Percentiles rank a stretch among this genome's conserved stretches.
phyloP scores from a whole-genome alignment of 2,329 filamentous ascomycete genomes.

The Nigrograna mackinnonii region DNA sequence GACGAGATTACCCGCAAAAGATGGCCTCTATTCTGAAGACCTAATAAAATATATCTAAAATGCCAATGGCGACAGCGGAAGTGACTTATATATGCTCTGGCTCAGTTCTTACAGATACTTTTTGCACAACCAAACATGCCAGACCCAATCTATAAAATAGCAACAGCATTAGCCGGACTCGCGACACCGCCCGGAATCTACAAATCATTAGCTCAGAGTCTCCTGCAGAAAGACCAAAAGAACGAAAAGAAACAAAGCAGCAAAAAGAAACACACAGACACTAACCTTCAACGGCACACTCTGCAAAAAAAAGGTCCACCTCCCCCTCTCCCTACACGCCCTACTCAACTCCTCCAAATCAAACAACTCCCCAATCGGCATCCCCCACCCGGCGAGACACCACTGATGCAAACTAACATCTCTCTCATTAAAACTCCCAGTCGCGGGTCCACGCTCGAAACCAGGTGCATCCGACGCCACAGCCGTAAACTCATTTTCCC shows the following conservation, averaged over 20 bases:
- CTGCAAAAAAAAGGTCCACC: constrained; percentile 49
- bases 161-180: constrained; percentile 41
- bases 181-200: constrained; percentile 52
- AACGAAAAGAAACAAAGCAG: too few species aligned
- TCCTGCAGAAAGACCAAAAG: too few species aligned
- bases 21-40: too few species aligned
- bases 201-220: too few species aligned
- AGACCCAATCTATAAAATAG: constrained; percentile 37
- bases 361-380: constrained; percentile 52
- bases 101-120: too few species aligned
- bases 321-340: constrained; percentile 36
- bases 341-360: constrained; percentile 45
- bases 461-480: constrained; percentile 6
- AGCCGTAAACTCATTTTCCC: constrained; percentile 1
- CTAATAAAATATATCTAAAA: too few species aligned
- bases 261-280: too few species aligned
- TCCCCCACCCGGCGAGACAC: constrained; percentile 39
- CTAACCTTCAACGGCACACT: constrained; percentile 47
- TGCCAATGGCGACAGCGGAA: too few species aligned
- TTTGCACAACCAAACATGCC: too few species aligned
- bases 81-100: too few species aligned
- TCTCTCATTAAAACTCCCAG: constrained; percentile 5
- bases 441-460: constrained; percentile 5
- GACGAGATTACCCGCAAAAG: too few species aligned
- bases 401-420: constrained; percentile 8